Evolutionary conservation across 2,329 filamentous ascomycete species (phyloP).

Genomic region (Fusarium bactridioides): DNA sequence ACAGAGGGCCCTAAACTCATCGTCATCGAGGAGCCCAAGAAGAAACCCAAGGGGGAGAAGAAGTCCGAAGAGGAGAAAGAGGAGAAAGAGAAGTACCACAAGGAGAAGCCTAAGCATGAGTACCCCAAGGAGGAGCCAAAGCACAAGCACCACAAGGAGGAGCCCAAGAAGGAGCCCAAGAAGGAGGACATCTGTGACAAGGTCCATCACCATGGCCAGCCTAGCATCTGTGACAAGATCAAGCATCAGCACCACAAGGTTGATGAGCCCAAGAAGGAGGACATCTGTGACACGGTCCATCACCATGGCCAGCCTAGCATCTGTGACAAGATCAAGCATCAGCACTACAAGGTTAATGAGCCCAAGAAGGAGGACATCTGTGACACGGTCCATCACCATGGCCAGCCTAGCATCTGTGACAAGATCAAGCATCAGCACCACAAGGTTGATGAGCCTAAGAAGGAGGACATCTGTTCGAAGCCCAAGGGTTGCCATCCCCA

Average conservation of each 20-base stretch:
- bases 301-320: background rate
- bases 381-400: constrained; percentile 3
- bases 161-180: constrained; percentile 2
- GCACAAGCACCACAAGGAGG: background rate
- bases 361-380: constrained; percentile 15
- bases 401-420: background rate
- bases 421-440: background rate
- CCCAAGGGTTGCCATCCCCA: background rate
- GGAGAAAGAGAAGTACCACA: background rate
- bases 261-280: constrained; percentile 11
- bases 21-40: background rate
- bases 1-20: background rate
- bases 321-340: constrained; percentile 1
- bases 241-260: background rate
- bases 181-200: constrained; percentile 14
- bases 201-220: background rate
- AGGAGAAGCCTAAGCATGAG: background rate
- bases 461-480: constrained; percentile 20
- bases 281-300: constrained; percentile 14
- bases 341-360: background rate
- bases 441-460: constrained; percentile 8
- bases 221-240: constrained; percentile 1
- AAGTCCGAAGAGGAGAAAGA: background rate
- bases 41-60: background rate
- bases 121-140: background rate